phyloP scores from a whole-genome alignment of 495 filamentous ascomycete species.

The Trichoderma orchidacearum region DNA sequence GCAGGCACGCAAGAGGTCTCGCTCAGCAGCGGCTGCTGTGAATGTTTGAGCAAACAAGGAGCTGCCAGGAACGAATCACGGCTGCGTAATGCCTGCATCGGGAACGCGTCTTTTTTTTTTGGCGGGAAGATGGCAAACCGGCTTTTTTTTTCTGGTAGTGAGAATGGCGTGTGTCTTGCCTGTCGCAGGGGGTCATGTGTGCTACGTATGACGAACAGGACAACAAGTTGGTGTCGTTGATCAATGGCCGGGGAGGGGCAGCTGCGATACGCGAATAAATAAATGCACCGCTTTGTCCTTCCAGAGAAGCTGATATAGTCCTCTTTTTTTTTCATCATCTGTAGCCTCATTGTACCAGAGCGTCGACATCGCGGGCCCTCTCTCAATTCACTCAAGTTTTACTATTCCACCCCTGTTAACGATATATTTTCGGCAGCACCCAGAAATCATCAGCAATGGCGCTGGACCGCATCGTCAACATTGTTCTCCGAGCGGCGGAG shows the following conservation, averaged over 20 bases:
- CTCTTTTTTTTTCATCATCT: neutral
- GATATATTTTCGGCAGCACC: too few relatives aligned
- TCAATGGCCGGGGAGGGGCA: neutral
- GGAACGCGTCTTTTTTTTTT: neutral
- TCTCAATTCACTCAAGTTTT: neutral
- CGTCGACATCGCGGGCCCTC: neutral
- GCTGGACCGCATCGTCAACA: conserved; percentile 4
- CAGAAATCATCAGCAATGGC: conserved; percentile 1
- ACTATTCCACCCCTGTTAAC: too few relatives aligned
- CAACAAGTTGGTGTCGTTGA: neutral
- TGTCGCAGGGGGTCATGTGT: neutral
- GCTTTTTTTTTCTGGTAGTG: neutral
- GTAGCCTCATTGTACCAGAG: neutral
- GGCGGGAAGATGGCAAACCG: neutral
- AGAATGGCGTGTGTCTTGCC: neutral
- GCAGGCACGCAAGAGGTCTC: too few relatives aligned
- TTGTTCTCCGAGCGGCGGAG: conserved; percentile 5
- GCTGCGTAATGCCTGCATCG: neutral
- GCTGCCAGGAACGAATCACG: neutral
- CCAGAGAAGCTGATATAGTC: neutral
- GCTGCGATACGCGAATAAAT: neutral
- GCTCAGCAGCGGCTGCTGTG: neutral
- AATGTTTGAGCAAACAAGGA: neutral
- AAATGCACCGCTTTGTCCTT: neutral
- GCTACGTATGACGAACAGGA: neutral